These are phyloP conservation scores for Acanthochlamys bracteata DNA, from an alignment of 106 monocot genomes.

Conservation along the genomic window DNA sequence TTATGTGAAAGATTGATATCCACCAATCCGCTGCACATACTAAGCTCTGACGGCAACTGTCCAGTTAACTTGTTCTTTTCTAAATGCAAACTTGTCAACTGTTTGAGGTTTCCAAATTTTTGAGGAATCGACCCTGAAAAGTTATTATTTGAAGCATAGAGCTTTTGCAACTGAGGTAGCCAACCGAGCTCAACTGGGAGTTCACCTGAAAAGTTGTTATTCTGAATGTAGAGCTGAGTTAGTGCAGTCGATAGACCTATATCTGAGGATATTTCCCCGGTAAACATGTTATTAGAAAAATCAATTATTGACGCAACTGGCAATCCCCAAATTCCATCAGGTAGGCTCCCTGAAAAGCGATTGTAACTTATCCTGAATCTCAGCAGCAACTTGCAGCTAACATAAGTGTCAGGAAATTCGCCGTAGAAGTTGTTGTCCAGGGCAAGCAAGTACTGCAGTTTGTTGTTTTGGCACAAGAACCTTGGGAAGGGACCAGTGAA, in stretches of 20 bases:
- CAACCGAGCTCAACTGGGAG: slow-evolving; percentile 49
- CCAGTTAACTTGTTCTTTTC: slow-evolving; percentile 53
- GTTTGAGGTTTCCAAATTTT: slow-evolving; percentile 36
- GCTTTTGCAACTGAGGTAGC: slow-evolving; percentile 40
- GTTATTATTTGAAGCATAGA: slow-evolving; percentile 47
- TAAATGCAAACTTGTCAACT: slow-evolving; percentile 54
- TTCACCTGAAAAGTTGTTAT: slow-evolving; percentile 55
- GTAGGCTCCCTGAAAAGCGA: slow-evolving; percentile 36
- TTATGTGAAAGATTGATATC: slow-evolving; percentile 55
- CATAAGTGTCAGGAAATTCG: slow-evolving; percentile 54
- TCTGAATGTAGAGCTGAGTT: slow-evolving; percentile 53
- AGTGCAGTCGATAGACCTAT: slow-evolving; percentile 42
- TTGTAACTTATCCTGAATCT: slow-evolving; percentile 72
- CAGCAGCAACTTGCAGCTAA: slow-evolving; percentile 42
- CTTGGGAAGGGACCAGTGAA: slow-evolving; percentile 65
- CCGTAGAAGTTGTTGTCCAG: slow-evolving; percentile 74
- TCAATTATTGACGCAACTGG: slow-evolving; percentile 60
- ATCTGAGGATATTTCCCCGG: slow-evolving; percentile 39
- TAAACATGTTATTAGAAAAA: slow-evolving; percentile 53
- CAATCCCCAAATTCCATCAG: slow-evolving; percentile 65
- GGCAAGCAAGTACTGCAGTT: slow-evolving; percentile 51
- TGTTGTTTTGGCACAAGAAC: slow-evolving; percentile 55
- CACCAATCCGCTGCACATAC: slow-evolving; percentile 43
- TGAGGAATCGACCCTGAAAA: slow-evolving; percentile 55
- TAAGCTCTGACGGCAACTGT: slow-evolving; percentile 39